These are phyloP conservation scores for Helicostylum pulchrum DNA, from an alignment of 192 early-diverging fungal genomes.

Conservation along the genomic window DNA sequence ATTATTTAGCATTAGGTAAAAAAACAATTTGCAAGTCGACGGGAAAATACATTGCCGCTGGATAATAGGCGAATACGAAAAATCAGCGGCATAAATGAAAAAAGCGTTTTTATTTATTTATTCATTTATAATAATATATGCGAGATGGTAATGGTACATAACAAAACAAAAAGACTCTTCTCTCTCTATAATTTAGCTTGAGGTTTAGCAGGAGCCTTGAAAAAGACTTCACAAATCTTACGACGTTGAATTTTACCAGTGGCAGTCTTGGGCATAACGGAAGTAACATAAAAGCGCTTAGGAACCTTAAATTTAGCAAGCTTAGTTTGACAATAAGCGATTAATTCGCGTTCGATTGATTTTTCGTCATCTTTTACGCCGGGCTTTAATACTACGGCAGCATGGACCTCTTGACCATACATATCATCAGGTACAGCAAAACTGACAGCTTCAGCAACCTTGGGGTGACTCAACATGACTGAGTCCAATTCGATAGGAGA, in stretches of 20 bases:
- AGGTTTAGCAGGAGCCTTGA: constrained; percentile 21
- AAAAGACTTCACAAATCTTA: constrained; percentile 21
- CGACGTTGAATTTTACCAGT: constrained; percentile 64
- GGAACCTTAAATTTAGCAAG: constrained; percentile 72
- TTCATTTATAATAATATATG: too few relatives aligned
- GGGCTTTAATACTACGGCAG: constrained; percentile 59
- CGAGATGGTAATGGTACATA: neutral
- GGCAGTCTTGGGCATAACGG: constrained; percentile 65
- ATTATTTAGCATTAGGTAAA: too few relatives aligned
- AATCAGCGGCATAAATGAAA: too few relatives aligned
- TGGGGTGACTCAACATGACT: constrained; percentile 63
- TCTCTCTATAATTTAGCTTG: constrained; percentile 10
- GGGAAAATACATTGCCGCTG: too few relatives aligned
- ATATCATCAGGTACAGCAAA: constrained; percentile 75
- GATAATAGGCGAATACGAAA: too few relatives aligned
- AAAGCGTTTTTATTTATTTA: too few relatives aligned
- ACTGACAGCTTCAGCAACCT: constrained; percentile 68
- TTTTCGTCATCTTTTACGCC: constrained; percentile 12
- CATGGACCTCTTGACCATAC: constrained; percentile 83
- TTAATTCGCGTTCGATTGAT: constrained; percentile 46
- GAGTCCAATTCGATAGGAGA: constrained; percentile 83
- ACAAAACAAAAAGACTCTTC: too few relatives aligned
- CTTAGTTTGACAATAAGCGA: constrained; percentile 46
- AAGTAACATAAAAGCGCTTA: constrained; percentile 64
- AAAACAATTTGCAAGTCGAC: too few relatives aligned